Evolutionary conservation across 306 rosid species (phyloP).

Genomic region (Acacia acuminata): DNA sequence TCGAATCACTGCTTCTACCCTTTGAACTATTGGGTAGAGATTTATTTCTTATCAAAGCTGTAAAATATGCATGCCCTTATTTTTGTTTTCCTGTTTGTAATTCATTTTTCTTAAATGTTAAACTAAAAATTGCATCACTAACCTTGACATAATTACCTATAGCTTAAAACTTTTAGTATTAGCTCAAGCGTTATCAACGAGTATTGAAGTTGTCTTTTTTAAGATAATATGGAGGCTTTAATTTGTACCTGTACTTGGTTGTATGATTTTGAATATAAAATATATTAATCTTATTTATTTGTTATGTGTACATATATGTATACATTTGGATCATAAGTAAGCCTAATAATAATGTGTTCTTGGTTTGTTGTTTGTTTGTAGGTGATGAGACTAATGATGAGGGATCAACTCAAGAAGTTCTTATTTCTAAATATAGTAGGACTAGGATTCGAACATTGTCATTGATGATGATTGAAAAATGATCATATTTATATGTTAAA

Average conservation of each 20-base stretch:
- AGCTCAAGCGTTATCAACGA: neutral
- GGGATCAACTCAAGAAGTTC: neutral
- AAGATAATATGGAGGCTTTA: neutral
- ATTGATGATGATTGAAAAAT: neutral
- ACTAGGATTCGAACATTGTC: neutral
- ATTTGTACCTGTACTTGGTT: neutral
- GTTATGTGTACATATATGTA: neutral
- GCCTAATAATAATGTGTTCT: neutral
- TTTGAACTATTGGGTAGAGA: slow-evolving; percentile 34
- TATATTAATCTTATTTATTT: neutral
- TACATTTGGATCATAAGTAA: neutral
- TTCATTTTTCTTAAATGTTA: neutral
- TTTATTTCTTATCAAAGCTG: slow-evolving; percentile 34
- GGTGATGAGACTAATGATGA: neutral
- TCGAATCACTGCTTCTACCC: too few species aligned
- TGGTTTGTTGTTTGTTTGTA: neutral
- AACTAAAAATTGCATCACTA: neutral
- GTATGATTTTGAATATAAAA: neutral
- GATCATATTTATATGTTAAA: neutral
- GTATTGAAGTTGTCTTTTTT: neutral
- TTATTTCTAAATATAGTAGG: neutral
- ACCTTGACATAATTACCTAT: neutral
- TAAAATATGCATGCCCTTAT: neutral
- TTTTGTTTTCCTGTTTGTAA: too few species aligned
- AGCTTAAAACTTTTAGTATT: neutral